Evolutionary conservation across 2,329 filamentous ascomycete species (phyloP).

Genomic region (Albifimbria verrucaria): DNA sequence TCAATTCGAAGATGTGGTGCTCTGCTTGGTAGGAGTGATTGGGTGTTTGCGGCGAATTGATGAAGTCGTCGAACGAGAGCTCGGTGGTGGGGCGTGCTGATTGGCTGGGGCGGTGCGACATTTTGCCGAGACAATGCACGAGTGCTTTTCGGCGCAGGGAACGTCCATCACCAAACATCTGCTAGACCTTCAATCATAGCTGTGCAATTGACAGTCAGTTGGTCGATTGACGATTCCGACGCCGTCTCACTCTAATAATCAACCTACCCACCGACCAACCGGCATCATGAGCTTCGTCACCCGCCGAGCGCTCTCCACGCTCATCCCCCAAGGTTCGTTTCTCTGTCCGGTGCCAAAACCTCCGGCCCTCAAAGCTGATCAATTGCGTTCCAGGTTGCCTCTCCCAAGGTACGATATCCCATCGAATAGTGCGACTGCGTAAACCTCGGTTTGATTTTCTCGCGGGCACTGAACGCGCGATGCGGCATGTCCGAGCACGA

Average conservation of each 20-base stretch:
- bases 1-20: slow-evolving; percentile 19
- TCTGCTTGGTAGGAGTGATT: slow-evolving; percentile 19
- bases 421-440: too few relatives aligned
- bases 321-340: slow-evolving; percentile 93
- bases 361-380: slow-evolving; percentile 34
- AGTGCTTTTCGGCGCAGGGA: slow-evolving; percentile 47
- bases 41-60: slow-evolving; percentile 22
- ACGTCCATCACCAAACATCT: slow-evolving; percentile 21
- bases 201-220: slow-evolving; percentile 31
- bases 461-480: too few relatives aligned
- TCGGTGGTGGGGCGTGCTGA: slow-evolving; percentile 29
- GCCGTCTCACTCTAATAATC: slow-evolving; percentile 21
- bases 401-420: slow-evolving; percentile 68
- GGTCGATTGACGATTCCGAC: slow-evolving; percentile 28
- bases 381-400: slow-evolving; percentile 60
- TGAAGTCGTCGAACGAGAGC: slow-evolving; percentile 19
- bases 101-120: slow-evolving; percentile 40
- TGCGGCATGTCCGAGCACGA: too few relatives aligned
- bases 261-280: slow-evolving; percentile 19
- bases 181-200: slow-evolving; percentile 21
- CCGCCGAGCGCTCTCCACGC: slow-evolving; percentile 90
- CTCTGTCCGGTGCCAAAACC: slow-evolving; percentile 19
- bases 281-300: slow-evolving; percentile 88
- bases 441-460: too few relatives aligned
- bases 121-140: slow-evolving; percentile 36